Conservation (phyloP, 768 basidiomycete species). For the Mycena filopes region DNA sequence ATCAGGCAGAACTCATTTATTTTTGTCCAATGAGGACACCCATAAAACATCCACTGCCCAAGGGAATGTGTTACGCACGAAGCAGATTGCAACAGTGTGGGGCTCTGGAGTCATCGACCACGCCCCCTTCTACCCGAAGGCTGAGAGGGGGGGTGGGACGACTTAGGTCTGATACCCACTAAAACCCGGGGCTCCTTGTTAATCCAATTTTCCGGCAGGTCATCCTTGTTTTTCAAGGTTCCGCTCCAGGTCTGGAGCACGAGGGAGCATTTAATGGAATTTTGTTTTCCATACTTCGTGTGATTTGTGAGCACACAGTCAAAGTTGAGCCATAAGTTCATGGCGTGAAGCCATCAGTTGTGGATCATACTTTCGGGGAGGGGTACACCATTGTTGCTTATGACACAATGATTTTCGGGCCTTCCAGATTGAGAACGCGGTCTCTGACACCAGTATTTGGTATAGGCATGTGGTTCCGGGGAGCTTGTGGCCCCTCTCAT, state of each 20-base stretch:
- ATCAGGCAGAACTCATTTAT: too few relatives aligned
- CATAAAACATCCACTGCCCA: neutral
- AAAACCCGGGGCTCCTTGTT: conserved; percentile 38
- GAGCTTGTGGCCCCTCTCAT: too few relatives aligned
- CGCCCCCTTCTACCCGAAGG: neutral
- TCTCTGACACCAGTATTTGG: conserved; percentile 38
- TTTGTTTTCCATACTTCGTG: conserved; percentile 18
- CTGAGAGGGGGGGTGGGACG: neutral
- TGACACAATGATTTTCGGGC: conserved; percentile 37
- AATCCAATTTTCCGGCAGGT: conserved; percentile 36
- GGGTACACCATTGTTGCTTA: conserved; percentile 16
- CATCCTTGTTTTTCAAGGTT: neutral
- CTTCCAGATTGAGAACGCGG: conserved; percentile 42
- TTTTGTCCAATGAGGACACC: too few relatives aligned
- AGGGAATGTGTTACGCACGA: neutral
- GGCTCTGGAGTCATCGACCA: neutral
- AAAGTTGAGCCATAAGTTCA: conserved; percentile 19
- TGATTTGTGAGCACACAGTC: conserved; percentile 19
- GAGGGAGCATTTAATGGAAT: conserved; percentile 12
- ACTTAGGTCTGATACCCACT: conserved; percentile 40
- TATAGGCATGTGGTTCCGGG: too few relatives aligned
- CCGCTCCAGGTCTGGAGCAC: conserved; percentile 37
- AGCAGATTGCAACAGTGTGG: neutral
- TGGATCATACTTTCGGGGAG: conserved; percentile 3
- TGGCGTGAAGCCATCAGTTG: conserved; percentile 31